phyloP scores from a whole-genome alignment of 768 basidiomycete species.

The Ramaria sp. region DNA sequence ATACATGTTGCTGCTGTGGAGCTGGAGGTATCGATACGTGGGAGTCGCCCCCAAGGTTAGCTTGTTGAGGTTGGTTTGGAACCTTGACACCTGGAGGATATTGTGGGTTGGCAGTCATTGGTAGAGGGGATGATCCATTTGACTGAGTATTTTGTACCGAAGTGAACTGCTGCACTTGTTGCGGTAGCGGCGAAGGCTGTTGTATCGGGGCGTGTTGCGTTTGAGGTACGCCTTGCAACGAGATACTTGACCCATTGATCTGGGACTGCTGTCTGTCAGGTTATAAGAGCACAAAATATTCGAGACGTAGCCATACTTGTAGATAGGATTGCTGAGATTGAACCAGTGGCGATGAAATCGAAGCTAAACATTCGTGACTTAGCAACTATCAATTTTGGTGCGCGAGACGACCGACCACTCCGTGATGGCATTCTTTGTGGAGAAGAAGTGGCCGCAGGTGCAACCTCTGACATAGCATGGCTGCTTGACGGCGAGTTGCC shows the following conservation, averaged over 20 bases:
- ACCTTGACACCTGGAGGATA: slow-evolving; percentile 65
- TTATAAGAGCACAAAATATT: background rate
- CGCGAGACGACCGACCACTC: slow-evolving; percentile 32
- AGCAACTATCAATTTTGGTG: background rate
- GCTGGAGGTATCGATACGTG: slow-evolving; percentile 11
- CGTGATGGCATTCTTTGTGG: slow-evolving; percentile 38
- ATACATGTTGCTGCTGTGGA: slow-evolving; percentile 15
- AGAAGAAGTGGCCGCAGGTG: slow-evolving; percentile 34
- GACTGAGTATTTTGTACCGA: slow-evolving; percentile 11
- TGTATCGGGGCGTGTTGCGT: slow-evolving; percentile 25
- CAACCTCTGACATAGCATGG: slow-evolving; percentile 62
- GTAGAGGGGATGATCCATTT: slow-evolving; percentile 21
- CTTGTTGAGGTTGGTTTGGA: slow-evolving; percentile 21
- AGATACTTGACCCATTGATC: slow-evolving; percentile 1
- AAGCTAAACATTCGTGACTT: slow-evolving; percentile 25
- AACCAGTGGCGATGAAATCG: slow-evolving; percentile 31
- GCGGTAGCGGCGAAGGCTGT: slow-evolving; percentile 36
- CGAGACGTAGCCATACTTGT: slow-evolving; percentile 27
- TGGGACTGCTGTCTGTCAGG: background rate
- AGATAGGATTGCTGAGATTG: slow-evolving; percentile 28
- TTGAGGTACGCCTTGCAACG: slow-evolving; percentile 24
- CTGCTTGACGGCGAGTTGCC: slow-evolving; percentile 41
- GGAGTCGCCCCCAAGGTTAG: background rate
- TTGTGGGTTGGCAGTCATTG: slow-evolving; percentile 30
- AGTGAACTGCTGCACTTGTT: slow-evolving; percentile 33